These are phyloP conservation scores for Marasmius fiardii DNA, from an alignment of 1,284 basidiomycete species.

Conservation along the genomic window DNA sequence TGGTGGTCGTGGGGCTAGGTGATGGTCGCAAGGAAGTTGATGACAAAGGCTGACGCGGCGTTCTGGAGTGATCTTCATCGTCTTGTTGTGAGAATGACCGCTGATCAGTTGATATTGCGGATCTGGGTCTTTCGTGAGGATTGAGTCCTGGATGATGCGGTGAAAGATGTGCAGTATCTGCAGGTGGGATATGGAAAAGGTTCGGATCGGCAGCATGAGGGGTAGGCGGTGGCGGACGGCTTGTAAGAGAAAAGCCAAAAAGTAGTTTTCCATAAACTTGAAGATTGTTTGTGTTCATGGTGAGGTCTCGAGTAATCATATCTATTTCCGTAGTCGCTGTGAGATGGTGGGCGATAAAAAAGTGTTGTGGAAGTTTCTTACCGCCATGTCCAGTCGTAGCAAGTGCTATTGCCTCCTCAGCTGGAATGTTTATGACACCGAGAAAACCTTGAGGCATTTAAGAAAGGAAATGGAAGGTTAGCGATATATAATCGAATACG, in stretches of 20 bases:
- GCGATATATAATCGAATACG: background rate
- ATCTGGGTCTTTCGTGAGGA: slow-evolving; percentile 7
- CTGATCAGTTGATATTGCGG: slow-evolving; percentile 14
- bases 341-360: slow-evolving; percentile 5
- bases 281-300: slow-evolving; percentile 85
- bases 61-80: slow-evolving; percentile 24
- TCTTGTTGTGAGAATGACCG: slow-evolving; percentile 11
- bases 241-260: slow-evolving; percentile 64
- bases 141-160: slow-evolving; percentile 19
- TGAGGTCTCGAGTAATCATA: slow-evolving; percentile 78
- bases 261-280: slow-evolving; percentile 86
- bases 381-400: slow-evolving; percentile 77
- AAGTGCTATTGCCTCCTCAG: slow-evolving; percentile 77
- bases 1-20: slow-evolving; percentile 19
- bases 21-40: slow-evolving; percentile 30
- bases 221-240: slow-evolving; percentile 28
- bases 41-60: slow-evolving; percentile 18
- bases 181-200: slow-evolving; percentile 29
- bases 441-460: slow-evolving; percentile 46
- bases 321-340: slow-evolving; percentile 38
- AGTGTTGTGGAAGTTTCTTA: slow-evolving; percentile 22
- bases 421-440: slow-evolving; percentile 87
- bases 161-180: slow-evolving; percentile 28
- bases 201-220: slow-evolving; percentile 27
- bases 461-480: slow-evolving; percentile 3